These are phyloP conservation scores for Avena insularis DNA, from an alignment of 176 grass and related monocot genomes.

Conservation along the genomic window DNA sequence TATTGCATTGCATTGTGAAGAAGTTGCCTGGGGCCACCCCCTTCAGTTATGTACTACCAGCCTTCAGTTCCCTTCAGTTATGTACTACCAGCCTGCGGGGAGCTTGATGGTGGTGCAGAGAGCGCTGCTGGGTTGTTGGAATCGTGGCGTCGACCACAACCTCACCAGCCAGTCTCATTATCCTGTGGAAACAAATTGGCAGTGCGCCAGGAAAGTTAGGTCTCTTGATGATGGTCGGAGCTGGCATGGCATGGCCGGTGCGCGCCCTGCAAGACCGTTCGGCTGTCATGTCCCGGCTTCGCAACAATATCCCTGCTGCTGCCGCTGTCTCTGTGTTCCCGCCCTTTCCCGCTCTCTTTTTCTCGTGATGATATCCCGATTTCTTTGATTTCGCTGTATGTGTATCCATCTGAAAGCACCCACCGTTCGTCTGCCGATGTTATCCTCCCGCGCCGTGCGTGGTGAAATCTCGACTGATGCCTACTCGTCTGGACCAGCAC, in stretches of 20 bases:
- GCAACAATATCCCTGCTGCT: slow-evolving; percentile 5
- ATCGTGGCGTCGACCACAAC: background rate
- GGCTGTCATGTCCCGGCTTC: background rate
- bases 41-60: background rate
- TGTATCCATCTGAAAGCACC: too few species aligned
- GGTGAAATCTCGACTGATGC: too few species aligned
- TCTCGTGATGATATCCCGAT: too few species aligned
- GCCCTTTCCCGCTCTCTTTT: too few species aligned
- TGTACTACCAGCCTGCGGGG: background rate
- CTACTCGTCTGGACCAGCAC: too few species aligned
- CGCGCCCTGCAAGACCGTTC: background rate
- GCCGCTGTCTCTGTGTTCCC: background rate
- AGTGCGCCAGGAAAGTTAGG: background rate
- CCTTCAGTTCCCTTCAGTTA: too few species aligned
- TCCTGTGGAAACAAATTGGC: background rate
- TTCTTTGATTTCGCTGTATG: too few species aligned
- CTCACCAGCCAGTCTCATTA: background rate
- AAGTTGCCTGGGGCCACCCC: background rate
- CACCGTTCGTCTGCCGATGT: too few species aligned
- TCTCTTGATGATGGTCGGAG: background rate
- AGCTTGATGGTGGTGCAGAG: background rate
- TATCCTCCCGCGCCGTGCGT: too few species aligned
- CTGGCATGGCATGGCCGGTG: background rate
- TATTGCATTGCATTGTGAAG: too few species aligned
- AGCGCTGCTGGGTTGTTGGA: background rate